phyloP scores from a whole-genome alignment of 768 basidiomycete species.

The Boletus tylopilopsis region DNA sequence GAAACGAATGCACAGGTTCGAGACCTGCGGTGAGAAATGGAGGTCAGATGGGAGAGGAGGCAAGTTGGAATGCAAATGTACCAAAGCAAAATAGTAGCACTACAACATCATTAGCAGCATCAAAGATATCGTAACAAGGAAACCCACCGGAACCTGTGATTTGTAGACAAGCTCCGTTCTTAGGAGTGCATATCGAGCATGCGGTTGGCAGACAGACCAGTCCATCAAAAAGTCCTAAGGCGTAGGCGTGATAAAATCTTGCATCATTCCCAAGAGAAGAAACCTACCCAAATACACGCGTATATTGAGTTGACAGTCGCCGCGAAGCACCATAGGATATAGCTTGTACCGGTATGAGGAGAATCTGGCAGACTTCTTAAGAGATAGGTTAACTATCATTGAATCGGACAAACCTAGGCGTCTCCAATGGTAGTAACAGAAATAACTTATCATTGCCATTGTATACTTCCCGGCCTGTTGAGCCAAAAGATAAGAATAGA shows the following conservation, averaged over 20 bases:
- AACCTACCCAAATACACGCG: slow-evolving; percentile 71
- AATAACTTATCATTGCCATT: slow-evolving; percentile 56
- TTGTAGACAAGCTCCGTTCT: slow-evolving; percentile 77
- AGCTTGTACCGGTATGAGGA: slow-evolving; percentile 41
- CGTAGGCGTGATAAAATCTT: not conserved
- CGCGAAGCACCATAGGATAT: slow-evolving; percentile 68
- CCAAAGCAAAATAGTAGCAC: slow-evolving; percentile 80
- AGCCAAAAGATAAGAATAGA: not conserved
- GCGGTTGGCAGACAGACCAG: slow-evolving; percentile 77
- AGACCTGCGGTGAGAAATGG: slow-evolving; percentile 41
- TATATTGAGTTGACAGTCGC: slow-evolving; percentile 66
- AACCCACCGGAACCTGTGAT: slow-evolving; percentile 52
- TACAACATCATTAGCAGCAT: slow-evolving; percentile 23
- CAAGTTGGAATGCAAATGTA: slow-evolving; percentile 31
- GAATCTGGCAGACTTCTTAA: slow-evolving; percentile 24
- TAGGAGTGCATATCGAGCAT: slow-evolving; percentile 54
- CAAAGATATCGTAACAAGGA: not conserved
- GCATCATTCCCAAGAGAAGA: not conserved
- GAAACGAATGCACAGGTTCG: slow-evolving; percentile 76
- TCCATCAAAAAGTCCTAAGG: slow-evolving; percentile 83
- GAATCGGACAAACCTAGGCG: slow-evolving; percentile 43
- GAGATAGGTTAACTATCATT: not conserved
- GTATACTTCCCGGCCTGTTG: slow-evolving; percentile 81
- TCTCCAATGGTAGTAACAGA: slow-evolving; percentile 79
- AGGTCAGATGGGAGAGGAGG: not conserved